Percentiles rank a stretch among this genome's conserved stretches.
These are phyloP conservation scores for Anisogramma anomala DNA, from an alignment of 2,329 filamentous ascomycete genomes.

Conservation along the genomic window DNA sequence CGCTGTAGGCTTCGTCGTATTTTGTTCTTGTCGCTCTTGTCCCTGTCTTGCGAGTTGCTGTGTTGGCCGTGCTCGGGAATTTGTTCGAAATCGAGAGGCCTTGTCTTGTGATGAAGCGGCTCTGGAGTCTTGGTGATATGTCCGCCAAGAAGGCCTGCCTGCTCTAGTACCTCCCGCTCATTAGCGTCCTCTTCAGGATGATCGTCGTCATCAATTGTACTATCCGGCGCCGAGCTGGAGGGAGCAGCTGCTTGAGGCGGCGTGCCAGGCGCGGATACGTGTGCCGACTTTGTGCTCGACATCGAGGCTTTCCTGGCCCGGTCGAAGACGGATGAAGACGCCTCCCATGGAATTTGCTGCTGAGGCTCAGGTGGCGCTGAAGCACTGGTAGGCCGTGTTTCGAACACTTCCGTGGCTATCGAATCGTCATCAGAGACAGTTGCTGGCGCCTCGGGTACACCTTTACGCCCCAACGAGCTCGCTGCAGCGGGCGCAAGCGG, in stretches of 20 bases:
- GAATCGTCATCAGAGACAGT: conserved; percentile 26
- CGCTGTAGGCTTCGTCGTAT: conserved; percentile 80
- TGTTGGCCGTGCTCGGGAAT: conserved; percentile 21
- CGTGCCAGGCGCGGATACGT: conserved; percentile 22
- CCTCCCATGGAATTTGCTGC: conserved; percentile 32
- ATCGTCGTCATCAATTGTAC: conserved; percentile 22
- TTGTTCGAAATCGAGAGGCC: conserved; percentile 30
- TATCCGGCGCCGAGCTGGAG: conserved; percentile 22
- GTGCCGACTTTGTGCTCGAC: conserved; percentile 31
- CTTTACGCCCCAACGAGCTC: conserved; percentile 24
- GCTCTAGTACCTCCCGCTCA: conserved; percentile 56
- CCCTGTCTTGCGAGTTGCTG: conserved; percentile 29
- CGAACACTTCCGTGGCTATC: conserved; percentile 33
- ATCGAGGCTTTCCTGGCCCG: conserved; percentile 30
- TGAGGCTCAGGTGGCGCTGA: conserved; percentile 26
- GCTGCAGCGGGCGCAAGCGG: conserved; percentile 25
- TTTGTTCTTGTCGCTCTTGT: conserved; percentile 50
- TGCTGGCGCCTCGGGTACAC: conserved; percentile 19
- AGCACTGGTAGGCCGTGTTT: conserved; percentile 35
- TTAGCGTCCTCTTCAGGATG: conserved; percentile 48
- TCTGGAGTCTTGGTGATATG: conserved; percentile 31
- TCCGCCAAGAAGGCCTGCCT: conserved; percentile 51
- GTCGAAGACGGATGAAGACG: conserved; percentile 26
- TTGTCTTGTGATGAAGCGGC: conserved; percentile 27
- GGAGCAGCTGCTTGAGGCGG: conserved; percentile 22